A percentile compares a stretch with the other conserved stretches of the same genome.
Evolutionary conservation across 2,329 filamentous ascomycete genomes (phyloP).

Genomic region (Diaporthe citri): DNA sequence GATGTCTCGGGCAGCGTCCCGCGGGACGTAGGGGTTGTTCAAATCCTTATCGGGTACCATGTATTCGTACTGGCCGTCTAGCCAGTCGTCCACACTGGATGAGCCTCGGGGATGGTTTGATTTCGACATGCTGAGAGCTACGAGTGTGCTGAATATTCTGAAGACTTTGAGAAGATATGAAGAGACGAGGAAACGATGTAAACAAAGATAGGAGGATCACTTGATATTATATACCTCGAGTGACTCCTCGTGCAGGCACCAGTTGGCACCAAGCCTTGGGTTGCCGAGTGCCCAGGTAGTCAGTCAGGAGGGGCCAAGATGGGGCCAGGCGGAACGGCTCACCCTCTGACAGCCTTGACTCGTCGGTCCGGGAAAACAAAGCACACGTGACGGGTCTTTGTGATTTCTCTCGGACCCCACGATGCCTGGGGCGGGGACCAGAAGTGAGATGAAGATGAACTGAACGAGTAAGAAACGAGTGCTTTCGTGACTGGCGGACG

Average conservation of each 20-base stretch:
- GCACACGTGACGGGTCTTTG: constrained; percentile 1
- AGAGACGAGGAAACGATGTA: not conserved
- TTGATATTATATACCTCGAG: constrained; percentile 14
- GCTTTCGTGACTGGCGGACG: constrained; percentile 14
- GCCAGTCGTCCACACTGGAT: constrained; percentile 38
- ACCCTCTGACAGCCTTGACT: constrained; percentile 17
- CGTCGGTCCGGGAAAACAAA: not conserved
- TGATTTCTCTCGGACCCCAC: constrained; percentile 22
- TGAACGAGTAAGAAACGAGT: constrained; percentile 25
- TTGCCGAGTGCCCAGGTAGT: not conserved
- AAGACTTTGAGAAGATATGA: not conserved
- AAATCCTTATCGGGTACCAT: constrained; percentile 34
- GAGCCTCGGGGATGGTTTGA: constrained; percentile 16
- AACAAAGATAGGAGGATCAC: constrained; percentile 8
- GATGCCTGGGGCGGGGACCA: constrained; percentile 15
- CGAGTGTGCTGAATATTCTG: not conserved
- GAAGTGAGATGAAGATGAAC: constrained; percentile 6
- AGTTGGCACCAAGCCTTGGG: constrained; percentile 13
- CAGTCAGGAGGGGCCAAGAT: constrained; percentile 7
- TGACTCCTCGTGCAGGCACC: constrained; percentile 13
- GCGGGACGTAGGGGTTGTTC: constrained; percentile 25
- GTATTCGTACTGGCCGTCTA: constrained; percentile 39
- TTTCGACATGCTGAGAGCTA: constrained; percentile 21
- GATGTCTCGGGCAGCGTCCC: not conserved
- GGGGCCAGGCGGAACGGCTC: constrained; percentile 3